Evolutionary conservation across 2,329 filamentous ascomycete species (phyloP), one percentile per base, ranked within the genome.

Genomic region (Colletotrichum musicola): DNA sequence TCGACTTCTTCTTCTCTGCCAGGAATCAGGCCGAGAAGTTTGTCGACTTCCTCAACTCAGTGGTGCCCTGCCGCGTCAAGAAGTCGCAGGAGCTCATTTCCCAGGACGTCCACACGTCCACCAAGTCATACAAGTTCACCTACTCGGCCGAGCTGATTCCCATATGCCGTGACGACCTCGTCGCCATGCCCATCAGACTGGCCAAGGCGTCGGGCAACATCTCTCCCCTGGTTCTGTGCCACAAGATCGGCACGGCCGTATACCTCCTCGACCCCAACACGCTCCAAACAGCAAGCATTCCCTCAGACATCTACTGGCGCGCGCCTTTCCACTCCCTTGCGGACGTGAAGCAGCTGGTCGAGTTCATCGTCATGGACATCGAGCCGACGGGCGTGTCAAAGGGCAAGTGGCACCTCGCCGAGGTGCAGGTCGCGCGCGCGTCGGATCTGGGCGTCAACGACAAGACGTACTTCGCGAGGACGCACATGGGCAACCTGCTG

Each of bases 141-240:
- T 98, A 90, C 81, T 97, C 94, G 0, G 90, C 92, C 62, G 93
- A 98, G 77, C 81, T 99, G 56, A 91, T 98, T 27, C 96, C 96
- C 1, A 94, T 99, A 57, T 98, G 96, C 85, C 97, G 98, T 81
- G 96, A 99, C 75, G 96, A 99, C 77, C 85, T 99, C 30, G 93
- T 99, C n/a, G 95, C 93, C 1, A 84, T 99, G 42, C 96, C 96
- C 1, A 90, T 97, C 71, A 94, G 94, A 73, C 84, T 98, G 68
- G 96, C 96, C 14, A 96, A 94, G 79, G 89, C 91, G 64, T 85
- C 92, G 59, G 95, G 96, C 71, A 98, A 97, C 80, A 97, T 98
- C 74, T 88, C 90, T 1, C 96, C 96, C 3, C 84, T 99, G 44
- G 89, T 92, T 1, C 85, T 99, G 44, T 98, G 96, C 84, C 89